Percentiles rank a stretch among this genome's conserved stretches.
Conservation (phyloP, 805 yeast genomes). For the Starmerella stellata region DNA sequence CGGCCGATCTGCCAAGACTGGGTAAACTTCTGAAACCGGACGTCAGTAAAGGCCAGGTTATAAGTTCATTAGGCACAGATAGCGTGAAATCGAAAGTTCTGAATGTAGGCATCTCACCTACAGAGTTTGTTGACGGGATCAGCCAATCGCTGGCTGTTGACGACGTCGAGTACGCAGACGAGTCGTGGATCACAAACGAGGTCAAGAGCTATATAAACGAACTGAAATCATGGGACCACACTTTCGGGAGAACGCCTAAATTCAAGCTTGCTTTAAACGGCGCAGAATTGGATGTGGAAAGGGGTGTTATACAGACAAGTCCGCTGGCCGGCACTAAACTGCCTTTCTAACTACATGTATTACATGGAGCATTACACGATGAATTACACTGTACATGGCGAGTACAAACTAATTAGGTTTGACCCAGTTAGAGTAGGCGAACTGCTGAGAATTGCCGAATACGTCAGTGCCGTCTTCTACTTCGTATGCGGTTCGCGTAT, state of each 20-base stretch:
- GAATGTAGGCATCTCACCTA: conserved; percentile 35
- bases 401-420: too few relatives aligned
- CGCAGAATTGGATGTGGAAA: conserved; percentile 31
- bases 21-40: conserved; percentile 38
- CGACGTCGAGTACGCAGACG: conserved; percentile 1
- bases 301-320: conserved; percentile 25
- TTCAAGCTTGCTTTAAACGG: conserved; percentile 36
- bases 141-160: conserved; percentile 12
- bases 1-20: conserved; percentile 43
- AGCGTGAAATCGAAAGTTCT: conserved; percentile 70
- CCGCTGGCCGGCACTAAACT: conserved; percentile 7
- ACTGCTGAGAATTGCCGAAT: conserved; percentile 11
- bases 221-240: conserved; percentile 53
- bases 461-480: conserved; percentile 49
- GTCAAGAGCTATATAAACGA: conserved; percentile 22
- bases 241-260: conserved; percentile 55
- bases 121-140: conserved; percentile 32
- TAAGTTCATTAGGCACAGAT: conserved; percentile 39
- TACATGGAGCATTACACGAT: too few relatives aligned
- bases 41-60: conserved; percentile 23
- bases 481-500: conserved; percentile 25
- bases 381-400: too few relatives aligned
- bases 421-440: conserved; percentile 2
- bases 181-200: conserved; percentile 17
- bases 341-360: too few relatives aligned